Conservation (phyloP, 192 early-diverging fungal species). For the Thamnidium elegans region DNA sequence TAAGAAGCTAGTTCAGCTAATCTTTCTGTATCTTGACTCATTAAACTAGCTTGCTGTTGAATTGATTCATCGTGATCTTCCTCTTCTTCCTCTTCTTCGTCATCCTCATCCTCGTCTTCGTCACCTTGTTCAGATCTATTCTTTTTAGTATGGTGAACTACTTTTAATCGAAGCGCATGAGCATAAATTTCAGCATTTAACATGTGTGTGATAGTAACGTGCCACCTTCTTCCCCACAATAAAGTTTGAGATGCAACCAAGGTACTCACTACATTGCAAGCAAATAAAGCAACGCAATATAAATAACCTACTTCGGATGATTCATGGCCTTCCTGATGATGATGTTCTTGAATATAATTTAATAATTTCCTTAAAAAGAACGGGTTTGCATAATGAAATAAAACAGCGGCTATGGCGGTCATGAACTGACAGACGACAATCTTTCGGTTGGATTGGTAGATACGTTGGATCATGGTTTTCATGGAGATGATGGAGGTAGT, state of each 20-base stretch:
- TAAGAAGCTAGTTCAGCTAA: slow-evolving; percentile 57
- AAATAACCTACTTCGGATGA: slow-evolving; percentile 45
- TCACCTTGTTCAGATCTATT: slow-evolving; percentile 23
- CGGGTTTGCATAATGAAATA: slow-evolving; percentile 48
- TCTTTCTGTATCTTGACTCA: slow-evolving; percentile 70
- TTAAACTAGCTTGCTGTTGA: slow-evolving; percentile 64
- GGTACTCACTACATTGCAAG: slow-evolving; percentile 39
- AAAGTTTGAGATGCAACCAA: slow-evolving; percentile 39
- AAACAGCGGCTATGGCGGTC: slow-evolving; percentile 30
- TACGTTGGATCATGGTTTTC: background rate
- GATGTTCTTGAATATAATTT: slow-evolving; percentile 35
- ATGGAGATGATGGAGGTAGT: background rate
- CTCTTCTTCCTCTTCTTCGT: background rate
- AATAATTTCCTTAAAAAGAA: slow-evolving; percentile 46
- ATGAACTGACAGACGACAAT: slow-evolving; percentile 26
- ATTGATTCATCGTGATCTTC: slow-evolving; percentile 24
- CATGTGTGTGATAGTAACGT: slow-evolving; percentile 53
- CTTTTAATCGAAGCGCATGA: slow-evolving; percentile 45
- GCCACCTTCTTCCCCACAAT: slow-evolving; percentile 50
- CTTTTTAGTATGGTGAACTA: slow-evolving; percentile 26
- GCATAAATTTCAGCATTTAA: slow-evolving; percentile 49
- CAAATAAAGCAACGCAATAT: slow-evolving; percentile 48
- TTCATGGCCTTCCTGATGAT: slow-evolving; percentile 15
- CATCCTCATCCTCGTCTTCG: background rate
- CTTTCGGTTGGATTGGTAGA: slow-evolving; percentile 17